Evolutionary conservation across 1,284 basidiomycete genomes (phyloP).

Genomic region (Austropuccinia psidii): DNA sequence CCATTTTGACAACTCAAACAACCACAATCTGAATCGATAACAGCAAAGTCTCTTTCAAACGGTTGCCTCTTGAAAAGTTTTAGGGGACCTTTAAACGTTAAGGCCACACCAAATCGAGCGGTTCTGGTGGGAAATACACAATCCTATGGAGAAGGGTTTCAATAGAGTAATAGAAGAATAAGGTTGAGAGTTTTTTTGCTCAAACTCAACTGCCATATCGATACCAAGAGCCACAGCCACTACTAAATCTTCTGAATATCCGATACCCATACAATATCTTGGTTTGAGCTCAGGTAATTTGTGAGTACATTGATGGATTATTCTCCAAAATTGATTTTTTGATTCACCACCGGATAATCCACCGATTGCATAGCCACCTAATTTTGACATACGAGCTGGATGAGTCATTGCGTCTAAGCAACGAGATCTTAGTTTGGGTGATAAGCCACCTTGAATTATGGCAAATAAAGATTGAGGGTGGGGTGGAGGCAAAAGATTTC

Average conservation of each 20-base stretch:
- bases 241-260: slow-evolving; percentile 74
- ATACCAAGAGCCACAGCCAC: slow-evolving; percentile 79
- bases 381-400: slow-evolving; percentile 54
- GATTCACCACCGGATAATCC: slow-evolving; percentile 71
- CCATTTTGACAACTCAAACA: slow-evolving; percentile 66
- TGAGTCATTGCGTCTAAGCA: slow-evolving; percentile 72
- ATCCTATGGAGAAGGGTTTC: slow-evolving; percentile 57
- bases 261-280: slow-evolving; percentile 77
- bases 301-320: slow-evolving; percentile 69
- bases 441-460: slow-evolving; percentile 74
- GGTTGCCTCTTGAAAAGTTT: slow-evolving; percentile 71
- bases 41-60: slow-evolving; percentile 59
- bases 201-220: slow-evolving; percentile 70
- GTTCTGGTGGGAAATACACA: slow-evolving; percentile 77
- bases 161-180: neutral
- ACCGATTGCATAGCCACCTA: slow-evolving; percentile 75
- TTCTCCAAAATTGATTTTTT: slow-evolving; percentile 77
- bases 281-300: slow-evolving; percentile 59
- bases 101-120: slow-evolving; percentile 72
- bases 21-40: slow-evolving; percentile 65
- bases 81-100: slow-evolving; percentile 67
- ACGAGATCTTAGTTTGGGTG: slow-evolving; percentile 59
- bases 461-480: slow-evolving; percentile 70
- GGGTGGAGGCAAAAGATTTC: slow-evolving; percentile 58
- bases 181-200: neutral